These are phyloP conservation scores for Pythium volutum DNA, from an alignment of 352 stramenopile species.

Conservation along the genomic window DNA sequence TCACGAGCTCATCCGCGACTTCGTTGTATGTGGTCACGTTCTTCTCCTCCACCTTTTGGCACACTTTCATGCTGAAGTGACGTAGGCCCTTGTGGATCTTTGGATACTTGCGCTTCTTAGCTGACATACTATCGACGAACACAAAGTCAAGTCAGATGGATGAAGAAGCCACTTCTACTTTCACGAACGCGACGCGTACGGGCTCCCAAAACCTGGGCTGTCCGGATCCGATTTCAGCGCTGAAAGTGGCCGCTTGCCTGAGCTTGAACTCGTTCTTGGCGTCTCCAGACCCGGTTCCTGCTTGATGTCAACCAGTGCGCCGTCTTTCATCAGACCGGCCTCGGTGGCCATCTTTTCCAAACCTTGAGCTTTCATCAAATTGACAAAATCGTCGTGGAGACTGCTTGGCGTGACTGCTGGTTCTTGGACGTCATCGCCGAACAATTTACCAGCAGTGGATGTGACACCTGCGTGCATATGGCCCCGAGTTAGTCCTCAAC, in stretches of 20 bases:
- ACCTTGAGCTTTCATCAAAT: constrained; percentile 82
- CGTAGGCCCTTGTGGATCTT: constrained; percentile 92
- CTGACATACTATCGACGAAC: constrained; percentile 33
- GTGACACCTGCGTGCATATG: constrained; percentile 2
- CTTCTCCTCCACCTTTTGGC: constrained; percentile 96
- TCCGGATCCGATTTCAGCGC: constrained; percentile 23
- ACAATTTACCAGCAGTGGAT: constrained; percentile 26
- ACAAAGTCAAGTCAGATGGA: neutral
- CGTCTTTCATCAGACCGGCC: constrained; percentile 70
- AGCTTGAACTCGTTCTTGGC: constrained; percentile 1
- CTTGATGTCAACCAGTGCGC: constrained; percentile 59
- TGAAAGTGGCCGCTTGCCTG: constrained; percentile 31
- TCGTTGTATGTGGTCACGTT: constrained; percentile 95
- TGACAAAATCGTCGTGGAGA: constrained; percentile 86
- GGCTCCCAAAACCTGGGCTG: constrained; percentile 58
- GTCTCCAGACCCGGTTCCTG: constrained; percentile 30
- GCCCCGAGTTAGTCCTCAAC: neutral
- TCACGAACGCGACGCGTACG: constrained; percentile 35
- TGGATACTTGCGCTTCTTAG: constrained; percentile 75
- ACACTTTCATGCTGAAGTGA: constrained; percentile 96
- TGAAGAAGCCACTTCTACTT: neutral
- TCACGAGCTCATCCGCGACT: constrained; percentile 92
- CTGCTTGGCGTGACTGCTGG: constrained; percentile 60
- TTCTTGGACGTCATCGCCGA: constrained; percentile 37
- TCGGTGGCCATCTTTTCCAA: constrained; percentile 84